Base-by-base conservation (phyloP, 2,329 filamentous ascomycete species). In the Fusarium sp. region DNA sequence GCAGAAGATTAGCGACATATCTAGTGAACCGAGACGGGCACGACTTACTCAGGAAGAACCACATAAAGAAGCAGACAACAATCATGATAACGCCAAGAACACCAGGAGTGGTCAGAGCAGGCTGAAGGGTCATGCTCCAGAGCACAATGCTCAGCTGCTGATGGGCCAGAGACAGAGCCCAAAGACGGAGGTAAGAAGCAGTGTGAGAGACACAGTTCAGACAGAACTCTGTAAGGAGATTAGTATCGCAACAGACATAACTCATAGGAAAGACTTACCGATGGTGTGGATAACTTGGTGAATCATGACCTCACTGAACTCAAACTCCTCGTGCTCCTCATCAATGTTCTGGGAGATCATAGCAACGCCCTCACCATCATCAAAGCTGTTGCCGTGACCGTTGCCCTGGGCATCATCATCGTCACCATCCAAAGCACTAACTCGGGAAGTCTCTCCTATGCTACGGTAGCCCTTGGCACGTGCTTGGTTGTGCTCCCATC, bases 251-350 rank as follows among this genome's bases (percentile, higher is more conserved):
- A 20, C 68, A n/a, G 3, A 27, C 58, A 17, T 7, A 16, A 11
- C 6, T 16, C 5, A 44, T 29, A 33, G 4, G 14, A 20, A 11
- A 22, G 75, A 84, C 92, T 84, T 91, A 96, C 94, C 95, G 79
- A 98, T 98, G 20, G 96, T 98, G 86, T 98, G 97, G 80, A 99
- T 99, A 81, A 98, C 91, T 83, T 99, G 96, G 85, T 99, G 96
- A 80, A 99, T 99, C 95, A 99, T 98, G 73, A 95, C 90, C 83
- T 99, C 96, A 69, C 93, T 91, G 82, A 99, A 99, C 78, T 99
- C 96, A 82, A 99, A 99, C 81, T 99, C 96, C 79, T 96, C 95
- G 77, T 98, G 94, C 76, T 95, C 95, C 57, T 94, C 94, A 49
- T 88, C 89, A 75, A 97, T 90, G 80, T 96, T 94, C 81, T 97